Base-by-base conservation (phyloP, 1,139 yeast genomes). In the Suhomyces maxii region DNA sequence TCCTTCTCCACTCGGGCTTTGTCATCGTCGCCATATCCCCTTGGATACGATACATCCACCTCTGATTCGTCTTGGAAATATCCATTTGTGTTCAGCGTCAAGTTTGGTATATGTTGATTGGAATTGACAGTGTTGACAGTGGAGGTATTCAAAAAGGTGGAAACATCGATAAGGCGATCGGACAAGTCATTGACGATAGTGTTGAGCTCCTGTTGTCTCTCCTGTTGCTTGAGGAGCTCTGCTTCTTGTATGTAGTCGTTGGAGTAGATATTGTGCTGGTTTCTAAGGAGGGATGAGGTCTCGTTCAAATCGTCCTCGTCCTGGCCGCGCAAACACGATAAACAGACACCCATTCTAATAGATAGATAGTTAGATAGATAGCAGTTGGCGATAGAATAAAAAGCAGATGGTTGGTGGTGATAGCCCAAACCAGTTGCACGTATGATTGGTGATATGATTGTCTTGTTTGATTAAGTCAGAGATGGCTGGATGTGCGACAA, bases 281-380 rank as follows among this genome's bases (percentile, higher is more conserved):
- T 63, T 36, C 66, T 57, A 34, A 75, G 59, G 14, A 75, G 58
- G 5, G 79, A 73, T 0, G 73, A 64, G 45, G 44, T 59, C 56
- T 57, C 73, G 48, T 64, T 45, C 60, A 65, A 30, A 51, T 68
- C 53, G 36, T 65, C 70, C 10, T 75, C 80, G 36, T 71, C 72
- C n/a, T 57, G 61, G 7, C 68, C 65, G 36, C 67, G 57, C 28
- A 78, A 60, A 52, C 82, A 78, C n/a, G 82, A 77, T 42, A 77
- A 63, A 55, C 82, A 77, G 40, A 64, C 51, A 38, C 82, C 83
- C 82, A 78, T 50, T 28, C 5, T 9, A 4, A 28, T 28, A 2
- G 31, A 9, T 28, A 28, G 30, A 8, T 7, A 26, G 30, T 26
- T 26, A 9, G 30, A 8, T 26, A 8, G 31, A 5, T 9, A 28